Percentiles rank a stretch among this genome's conserved stretches.
These are phyloP conservation scores for Phytophthora kernoviae DNA, from an alignment of 352 stramenopile species.

Conservation along the genomic window DNA sequence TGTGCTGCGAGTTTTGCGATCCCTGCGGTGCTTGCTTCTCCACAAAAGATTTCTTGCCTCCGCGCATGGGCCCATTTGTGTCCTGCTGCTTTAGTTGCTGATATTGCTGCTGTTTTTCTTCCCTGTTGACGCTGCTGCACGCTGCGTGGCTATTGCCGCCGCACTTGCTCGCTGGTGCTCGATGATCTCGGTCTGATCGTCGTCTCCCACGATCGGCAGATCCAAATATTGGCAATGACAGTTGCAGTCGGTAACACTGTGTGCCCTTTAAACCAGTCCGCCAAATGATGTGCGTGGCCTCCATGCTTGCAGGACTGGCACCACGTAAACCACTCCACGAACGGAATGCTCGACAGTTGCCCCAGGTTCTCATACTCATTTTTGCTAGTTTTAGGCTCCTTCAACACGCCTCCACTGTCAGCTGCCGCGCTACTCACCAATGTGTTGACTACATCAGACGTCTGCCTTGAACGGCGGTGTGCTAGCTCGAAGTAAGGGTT, in stretches of 20 bases:
- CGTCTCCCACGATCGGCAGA: conserved; percentile 59
- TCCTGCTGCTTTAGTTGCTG: conserved; percentile 31
- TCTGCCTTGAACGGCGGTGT: conserved; percentile 72
- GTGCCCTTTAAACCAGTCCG: conserved; percentile 93
- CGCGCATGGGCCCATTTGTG: conserved; percentile 22
- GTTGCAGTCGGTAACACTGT: conserved; percentile 91
- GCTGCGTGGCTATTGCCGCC: conserved; percentile 29
- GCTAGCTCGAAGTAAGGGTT: conserved; percentile 97
- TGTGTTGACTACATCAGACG: conserved; percentile 51
- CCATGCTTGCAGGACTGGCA: conserved; percentile 92
- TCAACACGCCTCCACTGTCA: conserved; percentile 45
- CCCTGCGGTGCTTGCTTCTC: conserved; percentile 35
- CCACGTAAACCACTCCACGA: conserved; percentile 96
- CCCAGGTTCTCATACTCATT: conserved; percentile 85
- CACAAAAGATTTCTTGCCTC: conserved; percentile 30
- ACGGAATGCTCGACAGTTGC: conserved; percentile 92
- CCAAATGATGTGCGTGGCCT: conserved; percentile 93
- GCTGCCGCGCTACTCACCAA: conserved; percentile 34
- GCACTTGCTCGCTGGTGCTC: conserved; percentile 38
- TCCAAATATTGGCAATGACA: conserved; percentile 90
- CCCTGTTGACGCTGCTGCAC: conserved; percentile 23
- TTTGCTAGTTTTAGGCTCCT: conserved; percentile 58
- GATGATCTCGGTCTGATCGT: conserved; percentile 52
- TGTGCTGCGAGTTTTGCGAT: conserved; percentile 34
- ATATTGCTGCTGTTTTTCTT: conserved; percentile 37